Evolutionary conservation across 2,329 filamentous ascomycete genomes (phyloP), one percentile per base, ranked within the genome.

Genomic region (Cladosporium sp.): DNA sequence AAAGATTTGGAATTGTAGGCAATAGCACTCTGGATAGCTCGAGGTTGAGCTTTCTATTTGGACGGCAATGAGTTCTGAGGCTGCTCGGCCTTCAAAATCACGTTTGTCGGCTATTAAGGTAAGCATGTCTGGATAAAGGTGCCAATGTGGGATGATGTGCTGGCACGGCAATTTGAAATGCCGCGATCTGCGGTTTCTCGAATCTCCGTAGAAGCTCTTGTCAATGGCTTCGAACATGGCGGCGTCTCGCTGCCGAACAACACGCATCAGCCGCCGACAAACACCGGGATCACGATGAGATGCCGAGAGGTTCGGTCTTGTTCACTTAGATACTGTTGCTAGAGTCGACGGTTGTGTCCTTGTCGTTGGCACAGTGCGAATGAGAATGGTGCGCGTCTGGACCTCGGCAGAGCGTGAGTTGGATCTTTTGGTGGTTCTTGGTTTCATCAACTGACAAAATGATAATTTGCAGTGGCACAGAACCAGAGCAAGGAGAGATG

Each of bases 401-500:
- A 25, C 48, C 58, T 36, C 48, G 23, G 48, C 48, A 51, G 48
- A 90, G 90, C 88, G 79, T 82, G 36, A 90, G 89, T 74, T 80
- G 87, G 65, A 88, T 89, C 72, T 85, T 89, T 73, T 88, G 48
- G 13, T 25, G 7, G 5, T 25, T 25, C 10, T 23, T 25, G 23
- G 16, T 11, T 51, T 18, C 25, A 88, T 51, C 23, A 5, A 39
- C 18, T 39, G 18, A 51, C 48, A 25, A 7, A 28, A 25, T 16
- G 8, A 51, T 51, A n/a, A 16, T 28, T 28, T 69, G 84, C 86
- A 66, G 88, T 89, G 81, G 93, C 97, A 70, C 90, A 91, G 69
- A 91, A 93, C 76, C 94, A 98, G 75, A 89, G 90, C 1, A 75
- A 84, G 61, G 89, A 95, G 23, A 94, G 91, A 81, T 97, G 94